Evolutionary conservation across 2,329 filamentous ascomycete genomes (phyloP).

Genomic region (Microsporum canis): DNA sequence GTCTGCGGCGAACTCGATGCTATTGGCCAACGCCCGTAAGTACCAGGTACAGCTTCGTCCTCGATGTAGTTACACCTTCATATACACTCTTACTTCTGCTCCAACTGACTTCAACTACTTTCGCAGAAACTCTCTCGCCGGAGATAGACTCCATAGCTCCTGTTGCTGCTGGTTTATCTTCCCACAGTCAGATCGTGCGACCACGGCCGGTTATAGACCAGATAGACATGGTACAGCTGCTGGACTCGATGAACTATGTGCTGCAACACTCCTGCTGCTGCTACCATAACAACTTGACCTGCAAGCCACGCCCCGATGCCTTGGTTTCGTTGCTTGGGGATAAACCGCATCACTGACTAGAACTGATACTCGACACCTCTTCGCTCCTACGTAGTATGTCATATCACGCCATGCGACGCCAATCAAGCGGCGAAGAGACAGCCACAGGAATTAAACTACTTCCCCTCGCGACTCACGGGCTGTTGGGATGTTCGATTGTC

Average conservation of each 20-base stretch:
- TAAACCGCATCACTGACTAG: too few relatives aligned
- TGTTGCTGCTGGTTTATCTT: too few relatives aligned
- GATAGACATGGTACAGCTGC: background rate
- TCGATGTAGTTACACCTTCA: background rate
- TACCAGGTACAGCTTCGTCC: background rate
- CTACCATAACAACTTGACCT: background rate
- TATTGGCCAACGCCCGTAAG: background rate
- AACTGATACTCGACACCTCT: too few relatives aligned
- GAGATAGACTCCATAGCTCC: too few relatives aligned
- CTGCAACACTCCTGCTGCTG: background rate
- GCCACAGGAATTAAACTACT: background rate
- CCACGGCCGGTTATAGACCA: background rate
- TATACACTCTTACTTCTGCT: background rate
- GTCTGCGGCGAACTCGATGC: background rate
- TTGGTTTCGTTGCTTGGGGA: background rate
- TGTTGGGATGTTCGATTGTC: too few relatives aligned
- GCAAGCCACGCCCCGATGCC: background rate
- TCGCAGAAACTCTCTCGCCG: background rate
- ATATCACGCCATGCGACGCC: conserved; percentile 1
- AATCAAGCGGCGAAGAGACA: background rate
- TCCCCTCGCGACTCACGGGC: background rate
- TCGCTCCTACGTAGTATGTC: background rate
- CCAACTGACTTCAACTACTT: background rate
- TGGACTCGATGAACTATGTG: too few relatives aligned
- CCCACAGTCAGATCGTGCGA: background rate